Conservation (phyloP, 1,284 basidiomycete species). For the Cystobasidium slooffiae region DNA sequence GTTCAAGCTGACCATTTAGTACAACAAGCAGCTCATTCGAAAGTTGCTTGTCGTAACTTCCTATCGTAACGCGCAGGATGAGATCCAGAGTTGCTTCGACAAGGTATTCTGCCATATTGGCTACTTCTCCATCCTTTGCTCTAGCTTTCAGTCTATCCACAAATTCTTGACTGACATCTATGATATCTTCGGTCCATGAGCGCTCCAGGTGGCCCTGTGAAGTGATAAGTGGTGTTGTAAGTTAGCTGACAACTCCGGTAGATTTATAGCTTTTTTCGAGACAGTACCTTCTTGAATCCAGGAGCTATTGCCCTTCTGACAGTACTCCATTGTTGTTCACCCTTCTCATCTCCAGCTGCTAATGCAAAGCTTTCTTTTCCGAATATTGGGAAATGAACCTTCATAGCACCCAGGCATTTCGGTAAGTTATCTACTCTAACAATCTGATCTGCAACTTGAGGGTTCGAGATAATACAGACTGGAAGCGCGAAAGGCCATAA, state of each 20-base stretch:
- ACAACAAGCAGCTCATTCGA: constrained; percentile 17
- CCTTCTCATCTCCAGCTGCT: constrained; percentile 39
- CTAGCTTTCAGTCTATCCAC: constrained; percentile 15
- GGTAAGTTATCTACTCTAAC: constrained; percentile 42
- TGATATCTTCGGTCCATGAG: constrained; percentile 37
- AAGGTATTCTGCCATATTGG: constrained; percentile 40
- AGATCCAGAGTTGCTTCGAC: constrained; percentile 42
- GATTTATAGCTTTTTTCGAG: neutral
- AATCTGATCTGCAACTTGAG: constrained; percentile 39
- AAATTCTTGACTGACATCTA: constrained; percentile 29
- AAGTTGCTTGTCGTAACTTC: constrained; percentile 24
- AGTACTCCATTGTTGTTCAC: constrained; percentile 39
- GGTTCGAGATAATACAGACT: constrained; percentile 38
- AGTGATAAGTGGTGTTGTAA: neutral
- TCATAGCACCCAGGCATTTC: constrained; percentile 40
- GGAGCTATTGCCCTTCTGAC: constrained; percentile 40
- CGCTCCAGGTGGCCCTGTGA: constrained; percentile 33
- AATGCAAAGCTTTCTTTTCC: constrained; percentile 42
- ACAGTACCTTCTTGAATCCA: constrained; percentile 40
- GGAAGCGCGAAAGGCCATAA: constrained; percentile 41
- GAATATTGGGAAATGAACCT: constrained; percentile 39
- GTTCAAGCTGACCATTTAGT: constrained; percentile 39
- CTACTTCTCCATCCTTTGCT: constrained; percentile 13
- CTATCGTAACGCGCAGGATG: constrained; percentile 39
- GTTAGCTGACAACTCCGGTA: neutral